These are phyloP conservation scores for Silene noctiflora DNA, from an alignment of 179 eudicot species.

Conservation along the genomic window DNA sequence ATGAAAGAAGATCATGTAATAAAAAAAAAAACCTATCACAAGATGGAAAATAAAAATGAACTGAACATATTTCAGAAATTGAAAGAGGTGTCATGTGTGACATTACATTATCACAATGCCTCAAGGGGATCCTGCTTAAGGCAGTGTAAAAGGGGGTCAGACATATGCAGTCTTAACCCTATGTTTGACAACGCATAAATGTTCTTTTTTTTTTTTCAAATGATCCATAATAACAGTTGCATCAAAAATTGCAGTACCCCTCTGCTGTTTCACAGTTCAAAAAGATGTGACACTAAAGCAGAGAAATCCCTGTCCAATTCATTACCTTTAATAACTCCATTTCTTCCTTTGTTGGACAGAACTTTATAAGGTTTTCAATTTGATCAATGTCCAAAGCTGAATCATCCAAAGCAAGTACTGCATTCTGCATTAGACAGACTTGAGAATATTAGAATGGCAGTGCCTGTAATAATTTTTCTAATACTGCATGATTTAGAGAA, in stretches of 20 bases:
- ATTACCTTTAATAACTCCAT: slow-evolving; percentile 73
- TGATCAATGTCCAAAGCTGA: slow-evolving; percentile 72
- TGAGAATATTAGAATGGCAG: slow-evolving; percentile 14
- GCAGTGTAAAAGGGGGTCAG: too few relatives aligned
- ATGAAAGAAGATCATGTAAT: slow-evolving; percentile 1
- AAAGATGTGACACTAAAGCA: background rate
- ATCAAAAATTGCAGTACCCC: background rate
- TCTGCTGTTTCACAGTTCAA: background rate
- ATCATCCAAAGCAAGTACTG: slow-evolving; percentile 81
- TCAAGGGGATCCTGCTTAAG: too few relatives aligned
- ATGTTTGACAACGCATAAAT: too few relatives aligned
- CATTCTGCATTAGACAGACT: slow-evolving; percentile 45
- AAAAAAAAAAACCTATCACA: background rate
- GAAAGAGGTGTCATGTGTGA: background rate
- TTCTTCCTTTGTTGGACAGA: slow-evolving; percentile 93
- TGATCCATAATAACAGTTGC: background rate
- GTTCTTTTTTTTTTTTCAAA: too few relatives aligned
- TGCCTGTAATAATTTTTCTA: background rate
- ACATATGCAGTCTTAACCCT: too few relatives aligned
- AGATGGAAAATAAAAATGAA: background rate
- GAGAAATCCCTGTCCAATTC: background rate
- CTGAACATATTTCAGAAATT: background rate
- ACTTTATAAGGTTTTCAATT: slow-evolving; percentile 86
- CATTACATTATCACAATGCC: too few relatives aligned
- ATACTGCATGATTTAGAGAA: background rate